Base-by-base conservation (phyloP, 2,329 filamentous ascomycete genomes). In the Fusarium sp. region DNA sequence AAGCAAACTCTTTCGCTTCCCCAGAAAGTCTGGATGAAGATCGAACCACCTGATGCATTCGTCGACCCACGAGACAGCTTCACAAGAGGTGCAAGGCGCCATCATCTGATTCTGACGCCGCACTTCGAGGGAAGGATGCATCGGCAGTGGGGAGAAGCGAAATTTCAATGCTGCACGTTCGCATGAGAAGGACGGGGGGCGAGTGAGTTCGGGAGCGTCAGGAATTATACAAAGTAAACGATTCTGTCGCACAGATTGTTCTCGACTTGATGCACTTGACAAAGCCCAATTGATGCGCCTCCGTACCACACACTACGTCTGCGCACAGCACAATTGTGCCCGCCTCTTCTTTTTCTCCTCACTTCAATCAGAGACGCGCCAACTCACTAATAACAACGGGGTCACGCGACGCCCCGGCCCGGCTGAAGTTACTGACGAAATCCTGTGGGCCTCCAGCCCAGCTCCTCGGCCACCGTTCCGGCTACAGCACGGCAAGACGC, bases 71-170 rank as follows among this genome's bases (percentile, higher is more conserved):
- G 69, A 68, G 71, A 41, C 66, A 62, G 50, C 69, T 69, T 68
- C 57, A 65, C 35, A 60, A 63, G 35, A 72, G 48, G 58, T 39
- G 23, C 20, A 66, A 52, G 63, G 61, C 41, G 39, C 27, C 63
- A 78, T 78, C 77, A 78, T 78, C 62, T 76, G 73, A 78, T 75
- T 67, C 69, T 75, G 76, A 78, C 68, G 74, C 56, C 54, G 66
- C 30, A 25, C 34, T 32, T 60, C 37, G 48, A 45, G 54, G 23
- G 57, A 69, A 70, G 70, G 70, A 72, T 69, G 61, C 57, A 48
- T 60, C 48, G 50, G 64, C 59, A 67, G 64, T 66, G 64, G 61
- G 41, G 50, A 43, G 45, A 57, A 66, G 25, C 37, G 32, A 68
- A 57, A 60, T 67, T 63, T 72, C 57, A 61, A 35, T 68, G 39